Evolutionary conservation across 805 yeast genomes (phyloP).

Genomic region (Metschnikowia continentalis): DNA sequence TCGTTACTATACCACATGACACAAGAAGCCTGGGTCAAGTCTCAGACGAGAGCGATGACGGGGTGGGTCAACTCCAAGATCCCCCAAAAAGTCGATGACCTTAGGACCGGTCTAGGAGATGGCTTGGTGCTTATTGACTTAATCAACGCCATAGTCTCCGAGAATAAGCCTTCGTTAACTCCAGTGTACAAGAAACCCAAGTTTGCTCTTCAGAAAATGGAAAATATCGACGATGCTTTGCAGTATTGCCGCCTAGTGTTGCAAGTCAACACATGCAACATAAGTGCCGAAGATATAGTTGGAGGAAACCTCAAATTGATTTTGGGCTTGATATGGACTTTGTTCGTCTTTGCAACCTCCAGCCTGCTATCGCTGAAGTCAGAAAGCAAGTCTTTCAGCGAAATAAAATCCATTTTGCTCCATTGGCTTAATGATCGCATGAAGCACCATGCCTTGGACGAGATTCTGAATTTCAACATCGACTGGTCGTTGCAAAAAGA

Average conservation of each 20-base stretch:
- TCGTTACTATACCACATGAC: slow-evolving; percentile 3
- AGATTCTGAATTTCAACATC: slow-evolving; percentile 46
- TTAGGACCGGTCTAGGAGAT: slow-evolving; percentile 33
- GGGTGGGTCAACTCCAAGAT: slow-evolving; percentile 47
- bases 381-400: slow-evolving; percentile 24
- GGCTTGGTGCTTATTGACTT: slow-evolving; percentile 39
- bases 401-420: slow-evolving; percentile 32
- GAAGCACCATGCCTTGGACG: slow-evolving; percentile 18
- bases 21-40: slow-evolving; percentile 33
- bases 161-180: slow-evolving; percentile 19
- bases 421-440: slow-evolving; percentile 48
- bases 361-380: slow-evolving; percentile 17
- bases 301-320: slow-evolving; percentile 46
- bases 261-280: slow-evolving; percentile 38
- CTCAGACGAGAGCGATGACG: slow-evolving; percentile 46
- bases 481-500: slow-evolving; percentile 48
- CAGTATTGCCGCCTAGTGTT: slow-evolving; percentile 38
- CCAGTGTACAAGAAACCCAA: slow-evolving; percentile 37
- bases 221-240: slow-evolving; percentile 42
- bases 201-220: slow-evolving; percentile 43
- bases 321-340: slow-evolving; percentile 47
- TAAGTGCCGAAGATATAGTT: slow-evolving; percentile 47
- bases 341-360: slow-evolving; percentile 41
- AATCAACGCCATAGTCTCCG: slow-evolving; percentile 27
- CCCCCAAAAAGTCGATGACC: slow-evolving; percentile 17